These are phyloP conservation scores for Solanum hybrid DNA, from an alignment of 305 asterid species.

Conservation along the genomic window DNA sequence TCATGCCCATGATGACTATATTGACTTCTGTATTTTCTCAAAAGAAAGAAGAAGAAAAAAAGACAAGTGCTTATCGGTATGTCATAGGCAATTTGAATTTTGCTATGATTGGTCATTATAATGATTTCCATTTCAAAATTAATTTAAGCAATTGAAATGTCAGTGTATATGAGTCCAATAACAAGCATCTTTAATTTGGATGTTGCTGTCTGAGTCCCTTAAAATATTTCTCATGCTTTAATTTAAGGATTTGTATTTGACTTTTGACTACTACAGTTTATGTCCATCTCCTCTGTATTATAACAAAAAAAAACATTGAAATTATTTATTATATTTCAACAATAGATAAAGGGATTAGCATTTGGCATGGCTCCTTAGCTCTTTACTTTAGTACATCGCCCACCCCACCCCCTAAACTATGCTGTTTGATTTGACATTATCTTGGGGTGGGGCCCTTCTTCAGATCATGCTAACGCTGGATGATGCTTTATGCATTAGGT, in stretches of 20 bases:
- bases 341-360: neutral
- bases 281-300: neutral
- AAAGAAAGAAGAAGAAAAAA: neutral
- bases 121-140: neutral
- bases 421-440: neutral
- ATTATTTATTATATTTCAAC: neutral
- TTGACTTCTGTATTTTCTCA: neutral
- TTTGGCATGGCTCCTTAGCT: neutral
- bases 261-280: neutral
- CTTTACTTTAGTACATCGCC: neutral
- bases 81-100: neutral
- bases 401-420: neutral
- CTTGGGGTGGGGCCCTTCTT: neutral
- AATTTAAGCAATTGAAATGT: neutral
- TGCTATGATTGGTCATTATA: neutral
- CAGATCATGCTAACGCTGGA: neutral
- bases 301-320: neutral
- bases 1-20: neutral
- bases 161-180: neutral
- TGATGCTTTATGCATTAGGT: neutral
- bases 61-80: neutral
- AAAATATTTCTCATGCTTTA: neutral
- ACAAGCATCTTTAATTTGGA: neutral
- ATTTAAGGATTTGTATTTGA: neutral
- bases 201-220: slow-evolving; percentile 1